Conservation (phyloP, 2,329 filamentous ascomycete genomes). For the Cryphonectria carpinicola region DNA sequence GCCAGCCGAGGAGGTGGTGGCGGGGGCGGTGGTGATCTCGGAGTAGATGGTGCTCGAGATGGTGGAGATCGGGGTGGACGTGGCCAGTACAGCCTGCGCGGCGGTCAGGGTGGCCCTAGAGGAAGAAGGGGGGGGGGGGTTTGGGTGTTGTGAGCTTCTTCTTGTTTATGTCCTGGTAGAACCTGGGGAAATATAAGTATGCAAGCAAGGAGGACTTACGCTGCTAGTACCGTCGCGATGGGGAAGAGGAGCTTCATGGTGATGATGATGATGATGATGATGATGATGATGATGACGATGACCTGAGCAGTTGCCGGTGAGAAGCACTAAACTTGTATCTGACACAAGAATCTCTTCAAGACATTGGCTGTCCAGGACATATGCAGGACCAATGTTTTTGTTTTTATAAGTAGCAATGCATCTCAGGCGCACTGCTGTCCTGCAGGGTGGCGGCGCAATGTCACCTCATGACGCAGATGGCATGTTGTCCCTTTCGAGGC, state of each 20-base stretch:
- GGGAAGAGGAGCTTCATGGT: not conserved
- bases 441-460: not conserved
- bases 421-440: not conserved
- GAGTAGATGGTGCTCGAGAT: not conserved
- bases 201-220: not conserved
- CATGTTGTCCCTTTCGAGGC: not conserved
- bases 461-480: not conserved
- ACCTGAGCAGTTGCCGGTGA: not conserved
- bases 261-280: not conserved
- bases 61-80: not conserved
- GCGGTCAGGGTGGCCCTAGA: not conserved
- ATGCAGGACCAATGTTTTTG: not conserved
- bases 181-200: not conserved
- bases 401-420: not conserved
- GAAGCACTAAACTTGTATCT: too few species aligned
- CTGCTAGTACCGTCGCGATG: too few species aligned
- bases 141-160: not conserved
- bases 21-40: constrained; percentile 16
- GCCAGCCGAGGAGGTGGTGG: not conserved
- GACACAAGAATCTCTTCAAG: not conserved
- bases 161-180: not conserved
- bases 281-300: not conserved
- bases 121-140: not conserved
- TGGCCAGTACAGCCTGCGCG: not conserved
- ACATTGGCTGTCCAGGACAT: not conserved